A percentile compares a stretch with the other conserved stretches of the same genome.
phyloP scores from a whole-genome alignment of 2,329 filamentous ascomycete genomes.

The Cladophialophora chaetospira region DNA sequence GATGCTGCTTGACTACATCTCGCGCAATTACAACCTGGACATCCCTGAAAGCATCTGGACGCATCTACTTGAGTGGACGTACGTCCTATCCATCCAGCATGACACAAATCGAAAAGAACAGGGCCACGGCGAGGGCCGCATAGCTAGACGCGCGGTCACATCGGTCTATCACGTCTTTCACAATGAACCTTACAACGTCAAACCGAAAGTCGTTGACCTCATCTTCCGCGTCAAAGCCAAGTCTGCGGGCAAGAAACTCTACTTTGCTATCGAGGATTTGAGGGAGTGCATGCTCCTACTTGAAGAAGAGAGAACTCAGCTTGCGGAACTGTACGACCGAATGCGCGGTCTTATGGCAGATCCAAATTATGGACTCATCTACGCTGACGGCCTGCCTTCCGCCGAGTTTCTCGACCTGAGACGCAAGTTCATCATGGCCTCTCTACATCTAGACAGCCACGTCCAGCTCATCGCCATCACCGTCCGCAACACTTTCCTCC shows the following conservation, averaged over 20 bases:
- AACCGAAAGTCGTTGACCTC: constrained; percentile 53
- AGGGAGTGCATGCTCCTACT: constrained; percentile 22
- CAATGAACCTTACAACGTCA: constrained; percentile 57
- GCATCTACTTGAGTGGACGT: constrained; percentile 68
- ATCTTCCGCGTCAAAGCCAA: constrained; percentile 20
- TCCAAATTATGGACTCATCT: constrained; percentile 9
- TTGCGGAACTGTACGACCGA: constrained; percentile 23
- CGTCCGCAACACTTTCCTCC: constrained; percentile 24
- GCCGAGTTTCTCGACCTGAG: constrained; percentile 26
- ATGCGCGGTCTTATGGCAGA: constrained; percentile 11
- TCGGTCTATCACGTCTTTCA: constrained; percentile 64
- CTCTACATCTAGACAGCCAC: constrained; percentile 23
- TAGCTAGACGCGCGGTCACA: constrained; percentile 50
- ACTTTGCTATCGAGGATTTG: constrained; percentile 15
- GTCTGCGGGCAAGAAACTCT: constrained; percentile 5
- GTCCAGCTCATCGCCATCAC: constrained; percentile 24
- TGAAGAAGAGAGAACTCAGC: constrained; percentile 21
- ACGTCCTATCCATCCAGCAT: constrained; percentile 54
- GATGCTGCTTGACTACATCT: constrained; percentile 64
- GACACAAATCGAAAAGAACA: constrained; percentile 34
- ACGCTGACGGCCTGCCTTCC: constrained; percentile 22
- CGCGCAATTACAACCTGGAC: constrained; percentile 58
- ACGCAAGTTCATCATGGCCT: constrained; percentile 24
- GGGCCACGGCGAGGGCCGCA: constrained; percentile 41
- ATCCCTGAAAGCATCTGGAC: constrained; percentile 65